Conservation (phyloP, 306 rosid genomes). For the Lithocarpus polystachyus region DNA sequence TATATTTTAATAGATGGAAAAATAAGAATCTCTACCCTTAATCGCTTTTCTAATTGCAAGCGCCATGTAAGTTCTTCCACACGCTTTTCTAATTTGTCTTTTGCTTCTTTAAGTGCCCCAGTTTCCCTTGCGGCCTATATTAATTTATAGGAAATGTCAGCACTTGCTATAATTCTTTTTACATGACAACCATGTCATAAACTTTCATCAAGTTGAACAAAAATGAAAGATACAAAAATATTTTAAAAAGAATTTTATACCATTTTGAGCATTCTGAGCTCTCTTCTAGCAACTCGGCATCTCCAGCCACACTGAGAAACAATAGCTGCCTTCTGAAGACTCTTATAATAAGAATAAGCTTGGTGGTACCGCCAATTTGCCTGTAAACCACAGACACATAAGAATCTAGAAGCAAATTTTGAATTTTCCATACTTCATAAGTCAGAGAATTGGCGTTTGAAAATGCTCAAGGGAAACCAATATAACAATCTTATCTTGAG, state of each 20-base stretch:
- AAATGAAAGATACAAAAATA: neutral
- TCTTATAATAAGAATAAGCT: constrained; percentile 72
- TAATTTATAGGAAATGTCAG: constrained; percentile 25
- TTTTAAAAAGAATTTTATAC: constrained; percentile 30
- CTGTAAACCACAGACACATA: constrained; percentile 38
- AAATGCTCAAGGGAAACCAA: no score
- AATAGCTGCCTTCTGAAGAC: constrained; percentile 79
- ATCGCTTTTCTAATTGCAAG: constrained; percentile 93
- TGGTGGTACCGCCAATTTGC: constrained; percentile 67
- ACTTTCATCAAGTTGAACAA: no score
- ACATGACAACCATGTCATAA: neutral
- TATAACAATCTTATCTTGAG: no score
- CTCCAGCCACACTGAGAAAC: constrained; percentile 98
- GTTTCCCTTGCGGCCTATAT: constrained; percentile 97
- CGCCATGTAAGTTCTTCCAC: constrained; percentile 99
- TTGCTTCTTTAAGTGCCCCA: constrained; percentile 98
- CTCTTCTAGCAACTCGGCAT: constrained; percentile 82
- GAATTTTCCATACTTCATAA: no score
- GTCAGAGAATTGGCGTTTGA: no score
- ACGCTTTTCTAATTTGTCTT: constrained; percentile 97
- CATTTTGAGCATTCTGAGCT: constrained; percentile 95
- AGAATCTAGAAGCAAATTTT: no score
- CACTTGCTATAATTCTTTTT: constrained; percentile 8
- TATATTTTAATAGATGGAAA: neutral
- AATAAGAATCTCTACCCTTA: constrained; percentile 59